Conservation (phyloP, 75 land plant species). For the Sequoia sempervirens region DNA sequence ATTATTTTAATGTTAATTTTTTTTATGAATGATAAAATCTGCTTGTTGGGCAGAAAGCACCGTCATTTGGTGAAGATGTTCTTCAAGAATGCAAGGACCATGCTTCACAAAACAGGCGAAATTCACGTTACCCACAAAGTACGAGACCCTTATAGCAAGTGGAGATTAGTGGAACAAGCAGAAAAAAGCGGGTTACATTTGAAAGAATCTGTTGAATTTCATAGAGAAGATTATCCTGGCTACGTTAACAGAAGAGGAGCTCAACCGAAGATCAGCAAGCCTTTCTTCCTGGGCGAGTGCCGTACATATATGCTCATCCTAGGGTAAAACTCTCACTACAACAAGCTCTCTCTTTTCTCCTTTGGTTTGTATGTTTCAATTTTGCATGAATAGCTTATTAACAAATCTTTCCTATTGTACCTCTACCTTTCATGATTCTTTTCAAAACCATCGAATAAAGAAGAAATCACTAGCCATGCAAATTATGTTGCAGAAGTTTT, state of each 20-base stretch:
- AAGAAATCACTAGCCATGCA: slow-evolving; percentile 13
- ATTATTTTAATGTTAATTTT: neutral
- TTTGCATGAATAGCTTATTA: neutral
- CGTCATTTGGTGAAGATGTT: slow-evolving; percentile 26
- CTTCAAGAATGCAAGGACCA: slow-evolving; percentile 33
- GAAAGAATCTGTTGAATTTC: slow-evolving; percentile 21
- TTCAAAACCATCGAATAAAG: neutral
- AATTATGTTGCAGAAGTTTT: neutral
- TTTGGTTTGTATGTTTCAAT: neutral
- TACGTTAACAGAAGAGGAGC: slow-evolving; percentile 45
- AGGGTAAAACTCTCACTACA: neutral
- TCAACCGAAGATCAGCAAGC: neutral
- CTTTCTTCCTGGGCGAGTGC: neutral
- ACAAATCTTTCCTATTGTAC: neutral
- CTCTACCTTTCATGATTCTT: neutral
- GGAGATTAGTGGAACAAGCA: slow-evolving; percentile 44
- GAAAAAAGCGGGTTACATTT: slow-evolving; percentile 16
- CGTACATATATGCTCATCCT: neutral
- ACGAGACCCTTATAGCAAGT: slow-evolving; percentile 19
- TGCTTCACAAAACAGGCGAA: slow-evolving; percentile 39
- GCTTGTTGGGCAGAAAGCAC: slow-evolving; percentile 23
- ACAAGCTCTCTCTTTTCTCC: neutral
- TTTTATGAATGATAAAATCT: neutral
- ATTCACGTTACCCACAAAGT: slow-evolving; percentile 48
- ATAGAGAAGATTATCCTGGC: slow-evolving; percentile 35